Evolutionary conservation across 352 stramenopile species (phyloP), one percentile per base, ranked within the genome.

Genomic region (Salisapilia sapeloensis): DNA sequence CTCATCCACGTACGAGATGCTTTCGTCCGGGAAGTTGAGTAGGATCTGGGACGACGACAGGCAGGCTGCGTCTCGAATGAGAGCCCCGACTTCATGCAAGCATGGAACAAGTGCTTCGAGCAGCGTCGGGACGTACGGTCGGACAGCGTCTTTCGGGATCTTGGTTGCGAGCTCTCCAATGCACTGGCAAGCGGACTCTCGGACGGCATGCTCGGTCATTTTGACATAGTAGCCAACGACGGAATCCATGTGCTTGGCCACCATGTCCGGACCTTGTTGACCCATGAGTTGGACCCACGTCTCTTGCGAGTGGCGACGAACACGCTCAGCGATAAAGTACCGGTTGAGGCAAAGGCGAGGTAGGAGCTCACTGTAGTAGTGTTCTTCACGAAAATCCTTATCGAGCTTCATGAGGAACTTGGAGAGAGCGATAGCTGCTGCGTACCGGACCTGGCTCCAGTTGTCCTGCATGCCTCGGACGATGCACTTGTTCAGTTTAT

Each of bases 381-480:
- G 55, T 8, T 47, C 32, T 1, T 52, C 44, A 14, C 65, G 67
- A 2, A 53, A 41, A 4, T 77, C 38, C 4, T 49, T 27, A 27
- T 65, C 50, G 9, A 97, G 70, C 39, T 82, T 83, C 19, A 60
- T 14, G 16, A 95, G 49, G 46, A 97, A 94, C 4, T 66, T 64
- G 6, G 91, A 75, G 29, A 74, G 82, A 6, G 93, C 60, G 23
- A 97, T 93, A 24, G 65, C 95, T 1, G 85, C 91, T 2, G 87
- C 90, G 53, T 97, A 97, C 4, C 93, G 76, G 24, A 98, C 93
- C 49, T 98, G 92, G 42, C 79, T 96, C 93, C 93, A 98, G 56
- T 97, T 97, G 56, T 98, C 92, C 18, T 92, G 72, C 50, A 97
- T 62, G 16, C 72, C 77, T 14, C 69, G 64, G 24, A 77, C 48